These are phyloP conservation scores for Myriosclerotinia scirpicola DNA, from an alignment of 2,329 filamentous ascomycete species.

Conservation along the genomic window DNA sequence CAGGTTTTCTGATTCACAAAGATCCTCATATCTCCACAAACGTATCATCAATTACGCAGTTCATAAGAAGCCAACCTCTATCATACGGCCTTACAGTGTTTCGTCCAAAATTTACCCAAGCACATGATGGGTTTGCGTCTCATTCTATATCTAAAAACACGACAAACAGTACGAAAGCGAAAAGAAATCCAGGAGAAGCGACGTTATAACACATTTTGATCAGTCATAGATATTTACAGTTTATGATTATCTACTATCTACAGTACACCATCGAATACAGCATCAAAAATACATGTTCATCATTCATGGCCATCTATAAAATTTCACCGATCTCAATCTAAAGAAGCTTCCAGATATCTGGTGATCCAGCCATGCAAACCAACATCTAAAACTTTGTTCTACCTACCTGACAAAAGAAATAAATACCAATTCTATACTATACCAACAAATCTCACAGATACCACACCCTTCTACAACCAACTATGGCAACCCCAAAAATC, in stretches of 20 bases:
- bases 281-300: background rate
- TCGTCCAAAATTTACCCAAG: background rate
- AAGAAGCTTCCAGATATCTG: slow-evolving; percentile 5
- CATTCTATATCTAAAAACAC: background rate
- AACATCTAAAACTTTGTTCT: background rate
- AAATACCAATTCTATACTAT: background rate
- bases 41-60: background rate
- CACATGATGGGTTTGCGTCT: background rate
- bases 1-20: background rate
- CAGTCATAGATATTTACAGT: background rate
- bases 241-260: background rate
- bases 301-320: background rate
- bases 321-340: background rate
- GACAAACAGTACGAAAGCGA: background rate
- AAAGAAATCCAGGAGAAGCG: background rate
- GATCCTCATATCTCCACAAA: background rate
- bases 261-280: background rate
- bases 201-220: background rate
- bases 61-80: background rate
- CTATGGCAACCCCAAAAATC: background rate
- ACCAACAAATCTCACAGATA: background rate
- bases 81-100: background rate
- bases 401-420: background rate
- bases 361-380: background rate
- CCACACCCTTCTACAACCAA: background rate